Base-by-base conservation (phyloP, 345 rosid species). In the Salix viminalis region DNA sequence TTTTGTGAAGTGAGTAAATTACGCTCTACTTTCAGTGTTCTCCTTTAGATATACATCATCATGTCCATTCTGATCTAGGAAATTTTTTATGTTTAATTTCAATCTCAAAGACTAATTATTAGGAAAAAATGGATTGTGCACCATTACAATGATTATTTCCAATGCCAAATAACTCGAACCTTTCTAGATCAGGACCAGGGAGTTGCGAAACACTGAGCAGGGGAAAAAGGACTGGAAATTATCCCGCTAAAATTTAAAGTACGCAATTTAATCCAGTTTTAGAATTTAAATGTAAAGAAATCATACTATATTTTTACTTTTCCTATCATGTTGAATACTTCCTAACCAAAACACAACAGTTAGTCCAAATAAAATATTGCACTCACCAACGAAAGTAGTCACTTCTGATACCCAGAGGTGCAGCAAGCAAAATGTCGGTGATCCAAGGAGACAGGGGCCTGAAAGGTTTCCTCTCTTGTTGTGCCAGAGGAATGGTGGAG, bases 401-500 rank as follows among this genome's bases (percentile, higher is more conserved):
- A 70, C 99, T 95, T 89, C 94, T 88, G 68, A 95, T 89, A 73
- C 97, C 97, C 68, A 95, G 81, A 58, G 99, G 99, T 60, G 97
- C 97, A 56, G 97, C 93, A 83, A 91, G 94, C 83, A 95, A 87
- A 80, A 93, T 88, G 83, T 95, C 99, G 76, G 94, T 88, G 82
- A 95, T 89, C 97, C 97, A 95, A 58, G 97, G 97, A 80, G 99
- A 95, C 78, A 95, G 81, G 78, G 97, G 99, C 87, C 99, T 93
- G 60, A 88, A 73, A 73, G 99, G 91, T 83, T 89, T 95, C 81
- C 97, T 91, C 84, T 95, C 97, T 66, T 84, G 90, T 52, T 83
- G 97, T 69, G 56, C 75, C 68, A 76, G 74, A 60, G 95, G 90
- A 21, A 34, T 41, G 67, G 72, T 77, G 77, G 73, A 72, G 66